These are phyloP conservation scores for Hamamelis virginiana DNA, from an alignment of 164 flowering plant genomes.

Conservation along the genomic window DNA sequence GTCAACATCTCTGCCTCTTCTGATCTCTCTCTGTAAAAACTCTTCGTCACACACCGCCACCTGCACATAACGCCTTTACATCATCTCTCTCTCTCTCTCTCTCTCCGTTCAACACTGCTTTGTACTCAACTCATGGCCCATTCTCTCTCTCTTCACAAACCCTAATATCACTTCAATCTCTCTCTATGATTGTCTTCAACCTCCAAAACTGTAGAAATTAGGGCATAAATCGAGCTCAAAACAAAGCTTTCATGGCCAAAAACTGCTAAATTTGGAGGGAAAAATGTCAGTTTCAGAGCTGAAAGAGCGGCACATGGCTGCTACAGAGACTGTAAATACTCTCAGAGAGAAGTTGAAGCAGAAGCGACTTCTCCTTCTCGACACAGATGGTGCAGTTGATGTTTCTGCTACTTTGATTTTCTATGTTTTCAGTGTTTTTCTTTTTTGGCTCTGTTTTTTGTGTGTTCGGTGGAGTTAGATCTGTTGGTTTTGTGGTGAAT, in stretches of 20 bases:
- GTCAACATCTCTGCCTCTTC: background rate
- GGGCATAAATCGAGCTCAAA: conserved; percentile 4
- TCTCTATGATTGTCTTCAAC: background rate
- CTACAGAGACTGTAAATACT: conserved; percentile 54
- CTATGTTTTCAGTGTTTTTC: background rate
- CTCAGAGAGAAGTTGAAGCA: conserved; percentile 75
- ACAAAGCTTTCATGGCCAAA: background rate
- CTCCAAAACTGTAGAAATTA: background rate
- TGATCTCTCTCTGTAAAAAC: too few species aligned
- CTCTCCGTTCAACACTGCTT: background rate
- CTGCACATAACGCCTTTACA: background rate
- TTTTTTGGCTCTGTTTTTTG: background rate
- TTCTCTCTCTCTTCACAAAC: background rate
- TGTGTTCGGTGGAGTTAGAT: conserved; percentile 11
- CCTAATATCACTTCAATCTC: background rate
- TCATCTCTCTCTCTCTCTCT: background rate
- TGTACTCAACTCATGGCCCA: too few species aligned
- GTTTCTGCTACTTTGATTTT: background rate
- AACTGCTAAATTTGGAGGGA: too few species aligned
- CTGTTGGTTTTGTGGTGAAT: conserved; percentile 9
- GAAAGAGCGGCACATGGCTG: conserved; percentile 74
- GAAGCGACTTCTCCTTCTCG: conserved; percentile 71
- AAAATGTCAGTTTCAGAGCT: conserved; percentile 81
- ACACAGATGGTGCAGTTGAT: conserved; percentile 62
- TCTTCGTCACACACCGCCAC: background rate